Base-by-base conservation (phyloP, 805 yeast species). In the Ogataea glucozyma region DNA sequence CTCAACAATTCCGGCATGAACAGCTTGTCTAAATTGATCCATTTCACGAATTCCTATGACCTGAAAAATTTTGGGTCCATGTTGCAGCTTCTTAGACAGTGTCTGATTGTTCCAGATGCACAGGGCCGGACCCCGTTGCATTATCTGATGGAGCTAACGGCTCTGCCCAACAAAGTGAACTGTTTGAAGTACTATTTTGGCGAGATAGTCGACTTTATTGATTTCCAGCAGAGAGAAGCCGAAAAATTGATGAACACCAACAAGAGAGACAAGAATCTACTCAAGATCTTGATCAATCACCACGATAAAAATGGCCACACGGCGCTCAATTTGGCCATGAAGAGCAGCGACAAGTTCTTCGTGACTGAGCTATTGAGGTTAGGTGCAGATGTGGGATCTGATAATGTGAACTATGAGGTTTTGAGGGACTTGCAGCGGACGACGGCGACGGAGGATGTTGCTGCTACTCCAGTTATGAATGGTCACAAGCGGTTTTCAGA, bases 231-330 rank as follows among this genome's bases (percentile, higher is more conserved):
- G 47, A 49, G 48, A 21, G 59, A 57, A 41, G 67, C 66, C 19
- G 64, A 61, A 40, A 51, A 50, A 38, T 23, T 52, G 19, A 45
- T 47, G 41, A 38, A 27, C 13, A 31, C 46, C 11, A 43, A 46
- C 4, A 46, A 43, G 12, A 52, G 61, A 21, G 68, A 70, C 38
- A 67, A 67, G 37, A 66, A 71, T 16, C 54, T 80, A 38, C 71
- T 82, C 31, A 75, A 76, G 38, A 76, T 81, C 49, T 68, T 85
- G 30, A 58, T 85, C 21, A 85, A 88, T 57, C 89, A 83, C 53
- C 87, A 79, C 57, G 98, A 93, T 62, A 73, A 71, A 17, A 73
- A 80, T 47, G 97, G 97, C 4, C 88, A 89, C 53, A 88, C 97
- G 0, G 88, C 95, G 6, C 66, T 89, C 37, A 95, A 88, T 55